Base-by-base conservation (phyloP, 1,284 basidiomycete genomes). In the Phlebopus sp. region DNA sequence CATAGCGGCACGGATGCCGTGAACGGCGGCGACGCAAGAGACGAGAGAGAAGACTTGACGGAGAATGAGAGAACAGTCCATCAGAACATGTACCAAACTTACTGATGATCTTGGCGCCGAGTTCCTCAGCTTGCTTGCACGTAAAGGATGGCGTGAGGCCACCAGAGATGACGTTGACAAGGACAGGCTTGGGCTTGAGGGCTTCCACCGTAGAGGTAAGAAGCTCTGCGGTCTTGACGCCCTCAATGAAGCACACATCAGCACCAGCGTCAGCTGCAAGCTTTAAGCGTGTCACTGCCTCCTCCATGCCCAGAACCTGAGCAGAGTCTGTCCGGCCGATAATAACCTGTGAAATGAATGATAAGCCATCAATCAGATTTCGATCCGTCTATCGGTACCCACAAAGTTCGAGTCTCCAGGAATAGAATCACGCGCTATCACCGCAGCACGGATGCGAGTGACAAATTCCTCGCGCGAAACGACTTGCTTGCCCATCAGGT, bases 211-310 rank as follows among this genome's bases (percentile, higher is more conserved):
- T 86, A 2, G 70, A 69, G 55, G 76, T 71, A 23, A 90, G 75
- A 32, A 88, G 76, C 44, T 84, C 80, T 45, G 82, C 75, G 9
- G 78, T 84, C 64, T 79, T 79, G 36, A 90, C 86, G 45, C 88
- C 89, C 68, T 92, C 89, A 43, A 91, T 87, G 70, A 92, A 92
- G 64, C 85, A 90, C 18, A 90, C 86, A 59, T 91, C 89, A 1
- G 89, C 89, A 29, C 89, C 89, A 4, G 79, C 84, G 47, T 81
- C 82, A 1, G 83, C 78, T 3, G 89, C 88, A 27, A 88, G 75
- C 61, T 82, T 79, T 45, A 92, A 71, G 10, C 89, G 78, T 15
- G 60, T 67, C 46, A 90, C 55, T 0, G 88, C 89, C 67, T 89
- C 88, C n/a, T 90, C 86, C 79, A 90, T 85, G 21, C 86, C 87